A percentile compares a stretch with the other conserved stretches of the same genome.
phyloP scores from a whole-genome alignment of 2,329 filamentous ascomycete genomes.

The Cercospora sesami region DNA sequence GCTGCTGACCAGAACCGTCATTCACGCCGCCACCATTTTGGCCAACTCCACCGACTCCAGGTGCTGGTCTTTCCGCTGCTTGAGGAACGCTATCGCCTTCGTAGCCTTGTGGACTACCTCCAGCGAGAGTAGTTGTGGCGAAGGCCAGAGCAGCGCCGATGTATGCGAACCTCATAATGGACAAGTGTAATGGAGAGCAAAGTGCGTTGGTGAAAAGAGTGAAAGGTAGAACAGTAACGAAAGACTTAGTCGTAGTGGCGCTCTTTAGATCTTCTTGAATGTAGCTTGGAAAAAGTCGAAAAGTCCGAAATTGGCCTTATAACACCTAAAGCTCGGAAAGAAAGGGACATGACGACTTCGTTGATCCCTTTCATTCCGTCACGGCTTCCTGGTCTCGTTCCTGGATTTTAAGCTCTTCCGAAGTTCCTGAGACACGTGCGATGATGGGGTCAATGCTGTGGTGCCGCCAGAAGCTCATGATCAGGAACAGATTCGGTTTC shows the following conservation, averaged over 20 bases:
- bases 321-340: not conserved
- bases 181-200: not conserved
- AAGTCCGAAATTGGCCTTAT: not conserved
- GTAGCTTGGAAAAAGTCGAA: not conserved
- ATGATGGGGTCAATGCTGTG: not conserved
- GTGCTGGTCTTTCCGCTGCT: not conserved
- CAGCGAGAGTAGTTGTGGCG: slow-evolving; percentile 1
- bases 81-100: not conserved
- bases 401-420: not conserved
- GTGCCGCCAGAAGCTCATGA: not conserved
- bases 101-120: not conserved
- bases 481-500: not conserved
- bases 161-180: slow-evolving; percentile 16
- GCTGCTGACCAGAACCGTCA: not conserved
- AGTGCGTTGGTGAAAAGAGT: too few species aligned
- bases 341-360: not conserved
- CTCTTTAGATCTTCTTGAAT: not conserved
- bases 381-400: not conserved
- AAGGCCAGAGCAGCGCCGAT: slow-evolving; percentile 6
- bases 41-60: not conserved
- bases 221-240: not conserved
- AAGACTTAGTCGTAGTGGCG: not conserved
- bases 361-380: not conserved
- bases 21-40: not conserved
- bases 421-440: not conserved